phyloP scores from a whole-genome alignment of 192 early-diverging fungal genomes.

The Coemansia sp. region DNA sequence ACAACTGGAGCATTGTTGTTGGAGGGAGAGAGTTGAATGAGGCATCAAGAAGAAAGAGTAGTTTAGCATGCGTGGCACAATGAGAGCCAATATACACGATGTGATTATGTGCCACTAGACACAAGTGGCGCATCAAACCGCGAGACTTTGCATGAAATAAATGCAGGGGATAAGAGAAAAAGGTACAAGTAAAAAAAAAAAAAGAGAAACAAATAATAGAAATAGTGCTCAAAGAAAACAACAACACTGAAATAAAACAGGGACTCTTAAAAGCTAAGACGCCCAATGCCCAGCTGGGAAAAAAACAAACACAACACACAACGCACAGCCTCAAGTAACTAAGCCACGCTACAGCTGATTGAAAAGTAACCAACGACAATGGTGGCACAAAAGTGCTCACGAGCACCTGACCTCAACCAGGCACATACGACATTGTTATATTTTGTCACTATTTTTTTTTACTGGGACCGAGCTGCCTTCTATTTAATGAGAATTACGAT shows the following conservation, averaged over 20 bases:
- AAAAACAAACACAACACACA: background rate
- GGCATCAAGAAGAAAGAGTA: background rate
- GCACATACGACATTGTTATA: background rate
- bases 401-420: slow-evolving; percentile 3
- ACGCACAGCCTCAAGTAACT: background rate
- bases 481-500: background rate
- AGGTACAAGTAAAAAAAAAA: too few relatives aligned
- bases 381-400: background rate
- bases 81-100: background rate
- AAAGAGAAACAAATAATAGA: background rate
- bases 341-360: background rate
- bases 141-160: background rate
- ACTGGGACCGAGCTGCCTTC: background rate
- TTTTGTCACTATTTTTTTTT: background rate
- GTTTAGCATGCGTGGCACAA: background rate
- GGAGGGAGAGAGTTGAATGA: background rate
- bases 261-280: background rate
- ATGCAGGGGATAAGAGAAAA: background rate
- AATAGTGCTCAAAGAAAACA: slow-evolving; percentile 2
- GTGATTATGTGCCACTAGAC: background rate
- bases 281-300: background rate
- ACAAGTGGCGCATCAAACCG: background rate
- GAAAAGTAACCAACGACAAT: background rate
- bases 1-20: background rate
- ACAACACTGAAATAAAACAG: background rate